These are phyloP conservation scores for Boletus smithii DNA, from an alignment of 1,284 basidiomycete genomes.

Conservation along the genomic window DNA sequence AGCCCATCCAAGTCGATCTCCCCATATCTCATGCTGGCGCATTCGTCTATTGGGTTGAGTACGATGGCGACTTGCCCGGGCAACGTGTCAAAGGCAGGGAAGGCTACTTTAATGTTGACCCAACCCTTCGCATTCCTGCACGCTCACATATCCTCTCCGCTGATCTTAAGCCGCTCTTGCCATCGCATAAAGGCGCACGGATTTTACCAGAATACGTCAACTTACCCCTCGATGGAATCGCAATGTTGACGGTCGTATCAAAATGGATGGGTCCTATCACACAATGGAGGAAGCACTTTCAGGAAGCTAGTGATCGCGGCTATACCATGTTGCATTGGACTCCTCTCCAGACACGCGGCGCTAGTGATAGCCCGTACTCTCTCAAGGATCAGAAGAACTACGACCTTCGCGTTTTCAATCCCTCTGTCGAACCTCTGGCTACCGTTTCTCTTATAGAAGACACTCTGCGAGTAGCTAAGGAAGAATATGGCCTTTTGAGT, in stretches of 20 bases:
- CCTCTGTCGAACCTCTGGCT: slow-evolving; percentile 45
- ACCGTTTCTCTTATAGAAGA: slow-evolving; percentile 57
- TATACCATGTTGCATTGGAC: slow-evolving; percentile 98
- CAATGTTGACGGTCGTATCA: slow-evolving; percentile 84
- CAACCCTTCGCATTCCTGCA: slow-evolving; percentile 71
- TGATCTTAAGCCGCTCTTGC: slow-evolving; percentile 51
- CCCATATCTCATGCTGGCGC: slow-evolving; percentile 94
- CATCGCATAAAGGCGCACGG: slow-evolving; percentile 45
- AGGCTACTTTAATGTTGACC: slow-evolving; percentile 95
- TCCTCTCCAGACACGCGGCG: slow-evolving; percentile 85
- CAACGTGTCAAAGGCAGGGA: slow-evolving; percentile 73
- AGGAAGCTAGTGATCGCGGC: slow-evolving; percentile 80
- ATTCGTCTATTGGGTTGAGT: slow-evolving; percentile 91
- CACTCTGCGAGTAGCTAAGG: slow-evolving; percentile 65
- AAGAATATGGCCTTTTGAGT: slow-evolving; percentile 84
- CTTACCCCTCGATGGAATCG: slow-evolving; percentile 80
- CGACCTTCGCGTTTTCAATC: slow-evolving; percentile 68
- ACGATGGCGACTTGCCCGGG: slow-evolving; percentile 60
- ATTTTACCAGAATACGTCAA: slow-evolving; percentile 52
- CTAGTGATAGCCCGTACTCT: slow-evolving; percentile 88
- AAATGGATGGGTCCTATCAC: slow-evolving; percentile 92
- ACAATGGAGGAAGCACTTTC: slow-evolving; percentile 76
- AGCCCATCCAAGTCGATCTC: slow-evolving; percentile 87
- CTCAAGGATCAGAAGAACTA: slow-evolving; percentile 84
- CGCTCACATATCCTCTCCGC: slow-evolving; percentile 69